Evolutionary conservation across 441 rosid genomes (phyloP).

Genomic region (Melastoma candidum): DNA sequence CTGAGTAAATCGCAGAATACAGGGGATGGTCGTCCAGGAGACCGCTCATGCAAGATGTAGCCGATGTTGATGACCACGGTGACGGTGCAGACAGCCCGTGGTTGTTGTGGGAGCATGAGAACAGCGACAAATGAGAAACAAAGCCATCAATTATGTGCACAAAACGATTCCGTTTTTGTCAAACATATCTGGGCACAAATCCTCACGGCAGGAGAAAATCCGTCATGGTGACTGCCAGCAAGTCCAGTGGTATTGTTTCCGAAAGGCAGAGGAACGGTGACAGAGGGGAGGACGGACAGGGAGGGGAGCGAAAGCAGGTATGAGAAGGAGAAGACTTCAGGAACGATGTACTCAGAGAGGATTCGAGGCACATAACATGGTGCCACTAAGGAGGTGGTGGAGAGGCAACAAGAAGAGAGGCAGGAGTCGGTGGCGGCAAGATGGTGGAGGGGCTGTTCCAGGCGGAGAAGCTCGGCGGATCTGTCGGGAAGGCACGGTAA

Average conservation of each 20-base stretch:
- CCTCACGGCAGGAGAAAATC: slow-evolving; percentile 7
- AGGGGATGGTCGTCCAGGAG: no score
- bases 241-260: slow-evolving; percentile 11
- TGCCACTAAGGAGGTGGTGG: no score
- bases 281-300: slow-evolving; percentile 47
- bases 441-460: slow-evolving; percentile 57
- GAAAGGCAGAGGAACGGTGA: slow-evolving; percentile 48
- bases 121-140: slow-evolving; percentile 45
- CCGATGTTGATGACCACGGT: no score
- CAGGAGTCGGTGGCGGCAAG: slow-evolving; percentile 53
- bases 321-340: slow-evolving; percentile 40
- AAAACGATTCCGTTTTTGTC: slow-evolving; percentile 38
- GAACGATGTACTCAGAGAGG: slow-evolving; percentile 57
- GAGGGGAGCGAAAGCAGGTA: slow-evolving; percentile 40
- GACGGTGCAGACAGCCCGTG: slow-evolving; percentile 8
- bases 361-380: slow-evolving; percentile 29
- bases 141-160: slow-evolving; percentile 55
- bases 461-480: slow-evolving; percentile 15
- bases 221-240: slow-evolving; percentile 4
- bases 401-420: slow-evolving; percentile 31
- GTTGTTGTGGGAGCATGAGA: slow-evolving; percentile 33
- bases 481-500: slow-evolving; percentile 29
- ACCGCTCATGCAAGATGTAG: no score
- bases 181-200: slow-evolving; percentile 53
- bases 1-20: slow-evolving; percentile 8